A percentile compares a stretch with the other conserved stretches of the same genome.
phyloP scores from a whole-genome alignment of 768 basidiomycete genomes.

The Pisolithus orientalis region DNA sequence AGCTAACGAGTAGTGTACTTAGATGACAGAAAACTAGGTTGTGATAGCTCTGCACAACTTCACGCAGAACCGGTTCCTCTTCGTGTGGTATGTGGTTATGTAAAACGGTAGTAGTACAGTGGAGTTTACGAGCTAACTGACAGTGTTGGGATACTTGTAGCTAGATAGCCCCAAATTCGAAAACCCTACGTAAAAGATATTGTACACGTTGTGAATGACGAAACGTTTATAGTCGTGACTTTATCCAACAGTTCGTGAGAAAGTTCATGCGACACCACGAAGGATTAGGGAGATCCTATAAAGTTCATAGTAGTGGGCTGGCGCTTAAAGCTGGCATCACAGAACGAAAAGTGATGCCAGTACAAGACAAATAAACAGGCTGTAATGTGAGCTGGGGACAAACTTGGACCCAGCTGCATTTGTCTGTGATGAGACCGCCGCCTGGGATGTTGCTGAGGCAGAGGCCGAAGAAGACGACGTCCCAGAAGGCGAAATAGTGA shows the following conservation, averaged over 20 bases:
- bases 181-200: conserved; percentile 6
- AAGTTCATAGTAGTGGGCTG: neutral
- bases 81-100: neutral
- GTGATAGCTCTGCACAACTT: too few relatives aligned
- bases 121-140: neutral
- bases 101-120: neutral
- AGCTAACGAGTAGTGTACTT: too few relatives aligned
- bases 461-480: too few relatives aligned
- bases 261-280: conserved; percentile 1
- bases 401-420: conserved; percentile 22
- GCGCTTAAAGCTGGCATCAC: neutral
- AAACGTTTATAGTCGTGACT: neutral
- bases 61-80: too few relatives aligned
- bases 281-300: neutral
- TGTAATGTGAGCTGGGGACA: conserved; percentile 4
- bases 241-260: conserved; percentile 2
- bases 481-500: neutral
- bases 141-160: neutral
- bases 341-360: conserved; percentile 10
- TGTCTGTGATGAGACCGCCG: conserved; percentile 6
- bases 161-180: neutral
- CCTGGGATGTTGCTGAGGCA: neutral
- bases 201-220: conserved; percentile 1
- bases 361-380: conserved; percentile 11
- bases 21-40: too few relatives aligned